A percentile compares a stretch with the other conserved stretches of the same genome.
Evolutionary conservation across 257 asterid species (phyloP).

Genomic region (Solanum rostratum): DNA sequence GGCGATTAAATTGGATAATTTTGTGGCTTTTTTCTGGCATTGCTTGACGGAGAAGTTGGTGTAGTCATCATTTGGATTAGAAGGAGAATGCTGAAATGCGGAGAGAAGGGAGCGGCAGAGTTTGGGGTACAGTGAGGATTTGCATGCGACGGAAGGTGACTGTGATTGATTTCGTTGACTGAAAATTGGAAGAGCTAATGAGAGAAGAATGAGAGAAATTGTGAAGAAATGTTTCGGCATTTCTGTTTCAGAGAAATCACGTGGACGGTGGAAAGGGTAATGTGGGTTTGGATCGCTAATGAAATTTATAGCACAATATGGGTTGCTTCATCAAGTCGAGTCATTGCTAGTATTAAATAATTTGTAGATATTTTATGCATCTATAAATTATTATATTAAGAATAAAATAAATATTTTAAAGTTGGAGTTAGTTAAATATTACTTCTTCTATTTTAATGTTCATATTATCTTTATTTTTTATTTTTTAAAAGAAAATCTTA

Average conservation of each 20-base stretch:
- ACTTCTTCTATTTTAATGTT: too few relatives aligned
- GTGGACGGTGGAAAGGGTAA: not conserved
- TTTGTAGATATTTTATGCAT: not conserved
- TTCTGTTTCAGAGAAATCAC: not conserved
- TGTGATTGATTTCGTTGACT: not conserved
- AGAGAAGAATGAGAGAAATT: not conserved
- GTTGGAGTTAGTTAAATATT: too few relatives aligned
- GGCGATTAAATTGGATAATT: conserved; percentile 7
- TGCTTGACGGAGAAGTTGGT: conserved; percentile 19
- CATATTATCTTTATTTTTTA: too few relatives aligned
- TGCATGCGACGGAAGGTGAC: conserved; percentile 21
- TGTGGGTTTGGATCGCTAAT: not conserved
- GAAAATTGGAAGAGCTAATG: not conserved
- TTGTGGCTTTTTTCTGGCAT: conserved; percentile 14
- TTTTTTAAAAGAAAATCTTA: too few relatives aligned
- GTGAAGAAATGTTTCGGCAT: not conserved
- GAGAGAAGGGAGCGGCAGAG: conserved; percentile 27
- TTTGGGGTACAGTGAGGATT: conserved; percentile 23
- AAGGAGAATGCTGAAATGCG: conserved; percentile 11
- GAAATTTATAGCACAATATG: not conserved
- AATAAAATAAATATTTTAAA: too few relatives aligned
- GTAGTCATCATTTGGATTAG: conserved; percentile 8
- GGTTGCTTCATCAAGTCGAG: not conserved
- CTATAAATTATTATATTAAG: too few relatives aligned
- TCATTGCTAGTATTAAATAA: not conserved